A percentile compares a stretch with the other conserved stretches of the same genome.
phyloP scores from a whole-genome alignment of 306 rosid species.

The Cercis canadensis region DNA sequence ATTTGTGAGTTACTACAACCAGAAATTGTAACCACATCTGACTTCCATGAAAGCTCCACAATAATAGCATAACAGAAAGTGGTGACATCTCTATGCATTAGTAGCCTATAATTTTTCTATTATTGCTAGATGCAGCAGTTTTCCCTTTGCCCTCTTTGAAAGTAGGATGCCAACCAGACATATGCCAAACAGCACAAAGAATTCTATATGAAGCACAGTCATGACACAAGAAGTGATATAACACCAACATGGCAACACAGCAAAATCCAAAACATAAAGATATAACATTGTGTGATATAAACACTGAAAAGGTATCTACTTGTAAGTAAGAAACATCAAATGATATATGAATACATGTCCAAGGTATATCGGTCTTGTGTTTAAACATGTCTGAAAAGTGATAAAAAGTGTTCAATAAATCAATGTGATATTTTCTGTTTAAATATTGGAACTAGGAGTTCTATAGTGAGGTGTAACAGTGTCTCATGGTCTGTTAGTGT shows the following conservation, averaged over 20 bases:
- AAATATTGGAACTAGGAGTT: background rate
- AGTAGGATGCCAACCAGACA: background rate
- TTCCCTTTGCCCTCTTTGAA: background rate
- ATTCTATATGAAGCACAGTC: background rate
- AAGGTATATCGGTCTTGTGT: background rate
- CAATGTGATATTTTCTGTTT: background rate
- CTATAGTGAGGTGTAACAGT: background rate
- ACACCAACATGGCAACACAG: background rate
- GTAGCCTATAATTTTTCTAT: constrained; percentile 1
- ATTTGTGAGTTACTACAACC: background rate
- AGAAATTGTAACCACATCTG: constrained; percentile 6
- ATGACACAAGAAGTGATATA: background rate
- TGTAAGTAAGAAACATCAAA: constrained; percentile 2
- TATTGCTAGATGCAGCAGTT: background rate
- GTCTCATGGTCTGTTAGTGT: background rate
- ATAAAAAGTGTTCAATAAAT: background rate
- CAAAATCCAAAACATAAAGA: background rate
- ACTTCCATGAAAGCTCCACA: background rate
- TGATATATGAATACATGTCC: background rate
- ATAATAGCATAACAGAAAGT: constrained; percentile 3
- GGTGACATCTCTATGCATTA: background rate
- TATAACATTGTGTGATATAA: background rate
- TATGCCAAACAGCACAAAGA: background rate
- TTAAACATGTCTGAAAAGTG: too few relatives aligned
- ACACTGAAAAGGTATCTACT: background rate